phyloP scores from a whole-genome alignment of 805 yeast genomes.

The Lipomyces starkeyi region DNA sequence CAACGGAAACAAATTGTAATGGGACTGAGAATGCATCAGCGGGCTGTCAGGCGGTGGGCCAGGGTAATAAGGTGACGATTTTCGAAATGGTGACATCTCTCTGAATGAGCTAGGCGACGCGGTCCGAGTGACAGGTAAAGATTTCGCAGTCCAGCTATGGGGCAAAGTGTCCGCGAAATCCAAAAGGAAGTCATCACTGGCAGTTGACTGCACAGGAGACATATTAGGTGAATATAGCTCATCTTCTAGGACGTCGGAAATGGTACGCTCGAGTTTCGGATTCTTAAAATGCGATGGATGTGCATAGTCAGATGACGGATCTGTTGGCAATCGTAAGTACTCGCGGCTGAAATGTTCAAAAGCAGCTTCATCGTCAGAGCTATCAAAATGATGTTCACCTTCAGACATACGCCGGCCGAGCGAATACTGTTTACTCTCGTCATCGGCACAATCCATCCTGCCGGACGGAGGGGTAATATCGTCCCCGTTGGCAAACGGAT shows the following conservation, averaged over 20 bases:
- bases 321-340: conserved; percentile 27
- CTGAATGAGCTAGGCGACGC: conserved; percentile 31
- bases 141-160: conserved; percentile 20
- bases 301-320: conserved; percentile 19
- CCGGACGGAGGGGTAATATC: conserved; percentile 7
- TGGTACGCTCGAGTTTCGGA: conserved; percentile 58
- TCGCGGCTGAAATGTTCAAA: conserved; percentile 11
- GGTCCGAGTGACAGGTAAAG: conserved; percentile 34
- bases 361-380: conserved; percentile 5
- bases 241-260: conserved; percentile 66
- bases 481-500: conserved; percentile 20
- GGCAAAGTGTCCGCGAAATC: conserved; percentile 26
- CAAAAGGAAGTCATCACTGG: conserved; percentile 32
- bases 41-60: conserved; percentile 32
- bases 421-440: conserved; percentile 16
- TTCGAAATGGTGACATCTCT: conserved; percentile 38
- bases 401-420: conserved; percentile 35
- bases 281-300: conserved; percentile 42
- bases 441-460: not conserved
- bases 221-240: conserved; percentile 52
- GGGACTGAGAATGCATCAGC: conserved; percentile 12
- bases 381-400: conserved; percentile 20
- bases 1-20: conserved; percentile 21
- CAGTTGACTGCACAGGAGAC: conserved; percentile 36
- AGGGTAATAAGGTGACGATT: conserved; percentile 39